phyloP scores from a whole-genome alignment of 805 yeast genomes.

The Ogataea haglerorum region DNA sequence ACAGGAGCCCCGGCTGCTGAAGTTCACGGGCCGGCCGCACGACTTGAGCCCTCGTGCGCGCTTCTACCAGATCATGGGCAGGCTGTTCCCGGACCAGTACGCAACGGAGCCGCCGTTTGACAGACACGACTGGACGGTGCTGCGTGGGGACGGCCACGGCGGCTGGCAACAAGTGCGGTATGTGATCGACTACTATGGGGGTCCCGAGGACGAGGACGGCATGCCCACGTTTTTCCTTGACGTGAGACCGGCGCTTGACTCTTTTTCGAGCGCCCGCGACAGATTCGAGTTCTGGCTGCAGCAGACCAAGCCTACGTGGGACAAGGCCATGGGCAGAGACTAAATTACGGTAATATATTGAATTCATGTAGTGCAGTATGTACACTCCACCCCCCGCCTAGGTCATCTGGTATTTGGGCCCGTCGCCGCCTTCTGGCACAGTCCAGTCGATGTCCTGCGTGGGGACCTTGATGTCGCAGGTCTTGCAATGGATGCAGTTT shows the following conservation, averaged over 20 bases:
- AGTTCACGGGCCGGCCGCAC: slow-evolving; percentile 90
- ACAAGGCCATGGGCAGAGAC: slow-evolving; percentile 63
- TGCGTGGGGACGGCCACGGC: slow-evolving; percentile 53
- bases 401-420: slow-evolving; percentile 92
- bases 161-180: slow-evolving; percentile 77
- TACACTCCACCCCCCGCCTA: slow-evolving; percentile 6
- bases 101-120: slow-evolving; percentile 88
- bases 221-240: slow-evolving; percentile 90
- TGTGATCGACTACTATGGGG: slow-evolving; percentile 95
- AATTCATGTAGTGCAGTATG: no score
- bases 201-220: slow-evolving; percentile 81
- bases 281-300: slow-evolving; percentile 58
- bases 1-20: slow-evolving; percentile 69
- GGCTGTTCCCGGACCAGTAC: slow-evolving; percentile 67
- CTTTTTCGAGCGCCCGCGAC: slow-evolving; percentile 57
- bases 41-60: slow-evolving; percentile 85
- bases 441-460: slow-evolving; percentile 92
- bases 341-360: slow-evolving; percentile 3
- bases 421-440: slow-evolving; percentile 99
- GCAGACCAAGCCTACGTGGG: slow-evolving; percentile 56
- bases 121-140: slow-evolving; percentile 97
- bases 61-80: slow-evolving; percentile 60
- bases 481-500: slow-evolving; percentile 97
- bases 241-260: slow-evolving; percentile 93
- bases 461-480: slow-evolving; percentile 97